Evolutionary conservation across 164 flowering plant species (phyloP).

Genomic region (Malania oleifera): DNA sequence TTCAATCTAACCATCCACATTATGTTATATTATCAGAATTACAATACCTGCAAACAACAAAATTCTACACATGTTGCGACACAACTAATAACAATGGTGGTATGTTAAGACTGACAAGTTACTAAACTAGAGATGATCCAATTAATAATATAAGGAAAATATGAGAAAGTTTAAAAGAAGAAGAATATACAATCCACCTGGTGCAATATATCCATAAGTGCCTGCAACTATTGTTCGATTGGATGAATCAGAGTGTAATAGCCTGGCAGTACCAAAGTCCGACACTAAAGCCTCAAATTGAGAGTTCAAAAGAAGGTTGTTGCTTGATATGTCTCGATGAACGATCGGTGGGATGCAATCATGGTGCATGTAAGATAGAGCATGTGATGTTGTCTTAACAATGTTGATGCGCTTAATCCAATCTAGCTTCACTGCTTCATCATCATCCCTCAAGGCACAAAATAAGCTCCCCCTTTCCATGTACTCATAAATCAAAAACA

Average conservation of each 20-base stretch:
- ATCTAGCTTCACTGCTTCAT: background rate
- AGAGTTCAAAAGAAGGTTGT: constrained; percentile 5
- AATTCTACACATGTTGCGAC: too few species aligned
- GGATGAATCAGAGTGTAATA: background rate
- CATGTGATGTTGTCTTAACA: background rate
- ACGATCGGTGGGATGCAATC: constrained; percentile 1
- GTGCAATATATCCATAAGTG: constrained; percentile 3
- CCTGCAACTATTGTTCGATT: background rate
- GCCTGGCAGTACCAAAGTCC: too few species aligned
- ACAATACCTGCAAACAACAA: too few species aligned
- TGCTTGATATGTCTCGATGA: constrained; percentile 10
- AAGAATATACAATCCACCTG: background rate
- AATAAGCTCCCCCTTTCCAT: background rate
- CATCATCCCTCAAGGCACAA: background rate
- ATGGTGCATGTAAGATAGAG: constrained; percentile 4
- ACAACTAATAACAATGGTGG: too few species aligned
- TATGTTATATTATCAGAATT: too few species aligned
- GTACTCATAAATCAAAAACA: background rate
- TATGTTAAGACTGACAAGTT: too few species aligned
- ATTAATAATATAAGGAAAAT: too few species aligned
- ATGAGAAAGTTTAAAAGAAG: background rate
- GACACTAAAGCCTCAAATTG: background rate
- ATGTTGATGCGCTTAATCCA: background rate
- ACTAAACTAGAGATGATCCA: too few species aligned
- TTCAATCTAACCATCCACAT: too few species aligned